Conservation (phyloP, 2,329 filamentous ascomycete genomes). For the Cladophialophora exuberans region DNA sequence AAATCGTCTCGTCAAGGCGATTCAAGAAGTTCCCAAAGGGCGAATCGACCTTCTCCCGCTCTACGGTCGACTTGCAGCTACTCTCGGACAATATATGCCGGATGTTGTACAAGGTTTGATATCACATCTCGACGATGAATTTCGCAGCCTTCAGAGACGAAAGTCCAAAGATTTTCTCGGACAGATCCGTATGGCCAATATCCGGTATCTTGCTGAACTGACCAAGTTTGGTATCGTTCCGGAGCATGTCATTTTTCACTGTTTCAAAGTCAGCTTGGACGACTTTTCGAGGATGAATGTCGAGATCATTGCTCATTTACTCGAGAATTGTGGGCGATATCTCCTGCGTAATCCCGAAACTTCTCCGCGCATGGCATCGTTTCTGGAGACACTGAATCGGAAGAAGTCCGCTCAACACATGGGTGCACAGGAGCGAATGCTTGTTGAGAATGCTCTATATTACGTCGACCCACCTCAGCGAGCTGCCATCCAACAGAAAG, state of each 20-base stretch:
- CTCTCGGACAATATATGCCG: constrained; percentile 88
- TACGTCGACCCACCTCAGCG: constrained; percentile 95
- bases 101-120: constrained; percentile 93
- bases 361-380: constrained; percentile 87
- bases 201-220: constrained; percentile 95
- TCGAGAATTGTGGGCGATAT: constrained; percentile 96
- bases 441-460: constrained; percentile 97
- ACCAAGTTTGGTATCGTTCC: constrained; percentile 98
- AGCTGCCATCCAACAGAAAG: constrained; percentile 93
- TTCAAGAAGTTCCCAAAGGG: constrained; percentile 94
- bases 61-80: constrained; percentile 91
- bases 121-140: constrained; percentile 92
- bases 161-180: constrained; percentile 98
- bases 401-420: constrained; percentile 97
- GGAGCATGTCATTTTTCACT: constrained; percentile 98
- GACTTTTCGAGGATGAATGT: constrained; percentile 99
- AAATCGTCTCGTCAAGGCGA: constrained; percentile 87
- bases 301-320: constrained; percentile 92
- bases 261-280: constrained; percentile 93
- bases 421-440: constrained; percentile 93
- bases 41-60: constrained; percentile 86
- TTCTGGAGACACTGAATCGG: constrained; percentile 89
- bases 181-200: constrained; percentile 89
- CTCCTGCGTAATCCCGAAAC: constrained; percentile 91
- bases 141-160: constrained; percentile 90